These are phyloP conservation scores for Logfia minima DNA, from an alignment of 129 eudicot genomes.

Conservation along the genomic window DNA sequence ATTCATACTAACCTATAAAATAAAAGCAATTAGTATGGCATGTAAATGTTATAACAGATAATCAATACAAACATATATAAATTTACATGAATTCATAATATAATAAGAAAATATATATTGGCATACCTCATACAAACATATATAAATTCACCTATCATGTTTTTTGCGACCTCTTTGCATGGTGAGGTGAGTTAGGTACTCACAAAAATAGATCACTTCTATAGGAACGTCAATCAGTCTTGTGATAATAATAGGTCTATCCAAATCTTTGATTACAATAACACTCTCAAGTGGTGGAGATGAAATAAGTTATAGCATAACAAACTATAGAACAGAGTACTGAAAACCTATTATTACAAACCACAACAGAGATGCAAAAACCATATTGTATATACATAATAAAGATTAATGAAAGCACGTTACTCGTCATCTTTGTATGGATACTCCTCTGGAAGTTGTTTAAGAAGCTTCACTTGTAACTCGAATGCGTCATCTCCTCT, in stretches of 20 bases:
- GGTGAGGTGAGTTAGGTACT: background rate
- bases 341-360: background rate
- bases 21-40: background rate
- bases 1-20: background rate
- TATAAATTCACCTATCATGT: background rate
- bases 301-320: slow-evolving; percentile 14
- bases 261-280: slow-evolving; percentile 5
- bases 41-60: too few relatives aligned
- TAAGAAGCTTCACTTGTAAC: slow-evolving; percentile 86
- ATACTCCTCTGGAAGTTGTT: slow-evolving; percentile 95
- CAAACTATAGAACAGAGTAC: background rate
- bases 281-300: slow-evolving; percentile 15
- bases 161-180: slow-evolving; percentile 4
- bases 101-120: background rate
- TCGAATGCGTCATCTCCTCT: slow-evolving; percentile 94
- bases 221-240: slow-evolving; percentile 1
- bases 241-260: slow-evolving; percentile 5
- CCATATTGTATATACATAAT: slow-evolving; percentile 29
- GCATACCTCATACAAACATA: background rate
- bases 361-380: slow-evolving; percentile 13
- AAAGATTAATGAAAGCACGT: slow-evolving; percentile 14
- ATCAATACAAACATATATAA: background rate
- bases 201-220: background rate
- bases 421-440: slow-evolving; percentile 97
- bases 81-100: too few relatives aligned